These are phyloP conservation scores for Penicillium sp. DNA, from an alignment of 2,329 filamentous ascomycete species.

Conservation along the genomic window DNA sequence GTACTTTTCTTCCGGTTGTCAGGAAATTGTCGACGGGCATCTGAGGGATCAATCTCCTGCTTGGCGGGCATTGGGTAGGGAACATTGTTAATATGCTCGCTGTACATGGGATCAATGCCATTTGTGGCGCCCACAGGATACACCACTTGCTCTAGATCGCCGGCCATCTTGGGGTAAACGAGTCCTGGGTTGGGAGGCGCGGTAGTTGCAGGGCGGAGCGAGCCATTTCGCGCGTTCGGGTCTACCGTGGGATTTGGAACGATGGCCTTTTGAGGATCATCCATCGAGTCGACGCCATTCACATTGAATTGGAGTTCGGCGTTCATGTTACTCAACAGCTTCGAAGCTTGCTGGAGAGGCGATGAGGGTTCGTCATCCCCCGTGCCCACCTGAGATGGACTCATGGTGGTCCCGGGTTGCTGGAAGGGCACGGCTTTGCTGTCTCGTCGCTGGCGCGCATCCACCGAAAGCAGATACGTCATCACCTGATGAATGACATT, in stretches of 20 bases:
- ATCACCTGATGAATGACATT: slow-evolving; percentile 70
- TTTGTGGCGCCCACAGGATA: slow-evolving; percentile 90
- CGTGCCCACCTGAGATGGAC: slow-evolving; percentile 47
- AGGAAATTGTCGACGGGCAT: slow-evolving; percentile 47
- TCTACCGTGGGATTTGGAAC: slow-evolving; percentile 59
- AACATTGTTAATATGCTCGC: slow-evolving; percentile 91
- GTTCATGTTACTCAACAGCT: slow-evolving; percentile 64
- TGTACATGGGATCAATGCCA: slow-evolving; percentile 91
- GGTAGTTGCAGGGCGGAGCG: slow-evolving; percentile 44
- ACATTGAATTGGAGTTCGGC: slow-evolving; percentile 64
- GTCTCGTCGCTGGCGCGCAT: slow-evolving; percentile 60
- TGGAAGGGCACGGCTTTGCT: slow-evolving; percentile 51
- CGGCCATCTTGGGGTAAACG: slow-evolving; percentile 51
- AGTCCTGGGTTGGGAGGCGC: slow-evolving; percentile 52
- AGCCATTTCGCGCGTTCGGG: slow-evolving; percentile 46
- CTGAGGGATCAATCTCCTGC: slow-evolving; percentile 49
- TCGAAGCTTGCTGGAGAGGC: slow-evolving; percentile 66
- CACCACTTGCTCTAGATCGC: slow-evolving; percentile 69
- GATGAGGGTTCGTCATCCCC: slow-evolving; percentile 65
- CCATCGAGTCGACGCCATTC: slow-evolving; percentile 64
- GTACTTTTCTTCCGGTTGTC: slow-evolving; percentile 62
- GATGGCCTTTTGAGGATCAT: slow-evolving; percentile 56
- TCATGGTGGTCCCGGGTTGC: slow-evolving; percentile 39
- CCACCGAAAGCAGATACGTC: slow-evolving; percentile 64
- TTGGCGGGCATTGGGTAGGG: slow-evolving; percentile 77